These are phyloP conservation scores for Zizania latifolia DNA, from an alignment of 176 grass and related monocot genomes.

Conservation along the genomic window DNA sequence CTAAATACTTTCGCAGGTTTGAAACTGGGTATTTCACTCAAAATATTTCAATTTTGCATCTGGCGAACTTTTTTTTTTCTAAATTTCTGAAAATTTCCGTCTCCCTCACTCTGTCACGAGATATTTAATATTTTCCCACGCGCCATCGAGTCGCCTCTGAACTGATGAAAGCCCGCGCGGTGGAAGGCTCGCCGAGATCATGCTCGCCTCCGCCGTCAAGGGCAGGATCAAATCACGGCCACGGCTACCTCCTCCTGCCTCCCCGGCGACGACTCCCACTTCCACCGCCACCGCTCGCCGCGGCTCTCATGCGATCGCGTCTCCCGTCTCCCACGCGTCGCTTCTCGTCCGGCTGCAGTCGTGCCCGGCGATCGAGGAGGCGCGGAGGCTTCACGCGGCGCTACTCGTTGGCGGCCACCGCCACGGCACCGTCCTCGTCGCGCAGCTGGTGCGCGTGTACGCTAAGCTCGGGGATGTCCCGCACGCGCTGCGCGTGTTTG, in stretches of 20 bases:
- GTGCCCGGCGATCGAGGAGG: background rate
- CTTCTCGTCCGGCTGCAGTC: constrained; percentile 43
- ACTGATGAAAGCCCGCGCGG: background rate
- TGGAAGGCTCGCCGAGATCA: background rate
- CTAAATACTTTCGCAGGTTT: too few species aligned
- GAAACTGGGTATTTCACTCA: too few species aligned
- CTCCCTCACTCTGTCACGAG: background rate
- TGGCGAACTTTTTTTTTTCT: too few species aligned
- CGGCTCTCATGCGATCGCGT: background rate
- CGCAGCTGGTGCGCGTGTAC: constrained; percentile 53
- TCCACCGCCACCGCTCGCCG: background rate
- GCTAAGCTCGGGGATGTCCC: background rate
- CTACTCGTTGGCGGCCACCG: constrained; percentile 28
- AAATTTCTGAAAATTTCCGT: too few species aligned
- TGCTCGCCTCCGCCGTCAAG: constrained; percentile 12
- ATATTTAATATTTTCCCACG: background rate
- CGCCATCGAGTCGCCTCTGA: background rate
- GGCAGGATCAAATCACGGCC: background rate
- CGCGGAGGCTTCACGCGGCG: constrained; percentile 22
- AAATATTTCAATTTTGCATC: too few species aligned
- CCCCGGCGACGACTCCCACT: background rate
- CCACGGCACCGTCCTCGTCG: constrained; percentile 12
- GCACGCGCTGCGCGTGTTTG: constrained; percentile 32
- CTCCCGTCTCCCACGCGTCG: constrained; percentile 26
- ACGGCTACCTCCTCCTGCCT: background rate